These are phyloP conservation scores for Aureobasidium zeae DNA, from an alignment of 2,329 filamentous ascomycete genomes.

Conservation along the genomic window DNA sequence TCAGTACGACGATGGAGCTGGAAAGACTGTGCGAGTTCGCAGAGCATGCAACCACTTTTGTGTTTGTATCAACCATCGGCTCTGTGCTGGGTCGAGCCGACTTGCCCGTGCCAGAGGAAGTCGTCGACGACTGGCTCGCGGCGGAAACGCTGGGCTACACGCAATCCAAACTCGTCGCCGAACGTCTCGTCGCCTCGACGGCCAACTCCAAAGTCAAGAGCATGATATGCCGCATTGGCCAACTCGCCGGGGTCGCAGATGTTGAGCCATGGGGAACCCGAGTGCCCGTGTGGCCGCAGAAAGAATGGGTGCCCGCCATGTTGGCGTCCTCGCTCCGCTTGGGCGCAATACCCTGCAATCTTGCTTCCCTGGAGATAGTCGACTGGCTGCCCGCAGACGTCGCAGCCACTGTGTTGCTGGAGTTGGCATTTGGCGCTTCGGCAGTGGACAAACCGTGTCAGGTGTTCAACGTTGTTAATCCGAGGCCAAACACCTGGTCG, in stretches of 20 bases:
- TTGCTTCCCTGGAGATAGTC: slow-evolving; percentile 38
- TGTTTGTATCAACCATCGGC: slow-evolving; percentile 34
- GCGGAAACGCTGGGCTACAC: slow-evolving; percentile 31
- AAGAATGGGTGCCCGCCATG: slow-evolving; percentile 47
- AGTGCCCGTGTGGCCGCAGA: slow-evolving; percentile 40
- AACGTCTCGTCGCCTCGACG: slow-evolving; percentile 25
- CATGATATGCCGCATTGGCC: slow-evolving; percentile 24
- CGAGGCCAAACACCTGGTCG: slow-evolving; percentile 21
- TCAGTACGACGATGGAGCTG: slow-evolving; percentile 5
- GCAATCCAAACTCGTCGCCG: slow-evolving; percentile 31
- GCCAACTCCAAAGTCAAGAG: slow-evolving; percentile 23
- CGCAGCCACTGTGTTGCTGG: slow-evolving; percentile 16
- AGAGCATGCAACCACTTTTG: slow-evolving; percentile 24
- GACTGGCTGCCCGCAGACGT: slow-evolving; percentile 48
- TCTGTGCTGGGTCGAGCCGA: slow-evolving; percentile 22
- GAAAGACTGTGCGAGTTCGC: slow-evolving; percentile 9
- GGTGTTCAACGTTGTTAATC: slow-evolving; percentile 26
- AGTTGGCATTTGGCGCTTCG: slow-evolving; percentile 2
- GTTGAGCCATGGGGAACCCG: slow-evolving; percentile 18
- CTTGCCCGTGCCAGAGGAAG: slow-evolving; percentile 25
- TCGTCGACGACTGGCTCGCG: slow-evolving; percentile 22
- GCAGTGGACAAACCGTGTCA: slow-evolving; percentile 15
- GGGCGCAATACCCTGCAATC: slow-evolving; percentile 36
- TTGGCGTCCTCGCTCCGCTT: slow-evolving; percentile 42
- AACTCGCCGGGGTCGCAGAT: slow-evolving; percentile 26